Evolutionary conservation across 306 rosid species (phyloP).

Genomic region (Lathyrus tuberosus): DNA sequence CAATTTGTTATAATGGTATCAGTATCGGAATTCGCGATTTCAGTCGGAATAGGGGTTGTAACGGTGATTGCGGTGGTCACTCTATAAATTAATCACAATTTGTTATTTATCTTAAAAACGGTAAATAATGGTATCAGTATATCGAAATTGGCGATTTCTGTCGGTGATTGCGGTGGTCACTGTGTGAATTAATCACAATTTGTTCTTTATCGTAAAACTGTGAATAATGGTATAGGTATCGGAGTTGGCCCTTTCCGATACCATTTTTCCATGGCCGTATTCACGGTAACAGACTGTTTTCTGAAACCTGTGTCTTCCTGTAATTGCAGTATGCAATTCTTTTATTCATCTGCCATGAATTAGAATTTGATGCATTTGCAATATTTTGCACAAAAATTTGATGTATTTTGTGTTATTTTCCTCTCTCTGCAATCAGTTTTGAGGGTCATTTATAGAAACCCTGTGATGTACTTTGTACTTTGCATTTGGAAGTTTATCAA

Average conservation of each 20-base stretch:
- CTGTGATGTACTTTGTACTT: conserved; percentile 5
- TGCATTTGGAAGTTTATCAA: conserved; percentile 30
- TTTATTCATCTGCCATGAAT: background rate
- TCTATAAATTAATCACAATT: too few relatives aligned
- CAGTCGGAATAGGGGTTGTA: background rate
- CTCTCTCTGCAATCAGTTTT: background rate
- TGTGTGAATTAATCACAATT: background rate
- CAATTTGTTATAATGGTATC: too few relatives aligned
- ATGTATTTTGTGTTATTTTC: conserved; percentile 2
- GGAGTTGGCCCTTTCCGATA: too few relatives aligned
- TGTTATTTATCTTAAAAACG: background rate
- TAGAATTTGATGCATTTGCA: too few relatives aligned
- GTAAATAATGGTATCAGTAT: too few relatives aligned
- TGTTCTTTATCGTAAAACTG: background rate
- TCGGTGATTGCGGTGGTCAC: background rate
- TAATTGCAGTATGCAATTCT: background rate
- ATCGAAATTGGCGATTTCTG: too few relatives aligned
- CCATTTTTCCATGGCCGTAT: background rate
- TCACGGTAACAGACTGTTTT: background rate
- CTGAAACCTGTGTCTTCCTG: background rate
- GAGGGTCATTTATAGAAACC: background rate
- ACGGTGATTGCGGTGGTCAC: too few relatives aligned
- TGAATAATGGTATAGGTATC: too few relatives aligned
- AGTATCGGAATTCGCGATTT: too few relatives aligned
- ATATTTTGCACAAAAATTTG: too few relatives aligned